A percentile compares a stretch with the other conserved stretches of the same genome.
Evolutionary conservation across 2,329 filamentous ascomycete genomes (phyloP).

Genomic region (Cladosporium sp.): DNA sequence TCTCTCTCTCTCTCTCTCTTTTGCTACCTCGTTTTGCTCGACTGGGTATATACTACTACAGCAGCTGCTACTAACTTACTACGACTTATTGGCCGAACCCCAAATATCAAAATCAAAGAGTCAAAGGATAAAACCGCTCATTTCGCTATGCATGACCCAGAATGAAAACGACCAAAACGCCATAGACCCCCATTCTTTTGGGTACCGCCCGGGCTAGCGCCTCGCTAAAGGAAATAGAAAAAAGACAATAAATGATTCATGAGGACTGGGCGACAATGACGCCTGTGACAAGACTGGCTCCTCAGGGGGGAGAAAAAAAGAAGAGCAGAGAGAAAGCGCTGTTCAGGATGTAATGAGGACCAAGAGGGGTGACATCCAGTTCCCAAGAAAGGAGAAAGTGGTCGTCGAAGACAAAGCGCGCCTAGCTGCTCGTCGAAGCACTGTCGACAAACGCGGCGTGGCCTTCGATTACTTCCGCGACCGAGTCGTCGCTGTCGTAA

Average conservation of each 20-base stretch:
- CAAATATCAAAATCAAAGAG: background rate
- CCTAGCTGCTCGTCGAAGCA: constrained; percentile 20
- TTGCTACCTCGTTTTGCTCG: no score
- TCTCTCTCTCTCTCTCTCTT: no score
- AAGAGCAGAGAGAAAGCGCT: background rate
- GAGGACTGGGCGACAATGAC: no score
- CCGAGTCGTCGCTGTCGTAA: constrained; percentile 14
- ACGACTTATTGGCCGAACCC: no score
- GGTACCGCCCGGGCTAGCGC: background rate
- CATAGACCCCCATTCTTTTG: background rate
- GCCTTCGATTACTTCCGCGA: background rate
- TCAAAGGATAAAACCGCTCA: background rate
- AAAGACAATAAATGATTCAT: background rate
- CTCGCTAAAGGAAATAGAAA: background rate
- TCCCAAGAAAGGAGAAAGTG: background rate
- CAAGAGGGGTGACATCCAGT: background rate
- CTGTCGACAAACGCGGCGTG: constrained; percentile 16
- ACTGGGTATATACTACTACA: no score
- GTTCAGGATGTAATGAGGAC: no score
- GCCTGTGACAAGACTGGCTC: background rate
- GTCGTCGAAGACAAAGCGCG: constrained; percentile 1
- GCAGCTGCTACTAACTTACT: no score
- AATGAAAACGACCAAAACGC: background rate
- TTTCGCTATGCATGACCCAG: background rate
- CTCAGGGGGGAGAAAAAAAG: background rate